Evolutionary conservation across 2,329 filamentous ascomycete genomes (phyloP).

Genomic region (Colletotrichum sublineola): DNA sequence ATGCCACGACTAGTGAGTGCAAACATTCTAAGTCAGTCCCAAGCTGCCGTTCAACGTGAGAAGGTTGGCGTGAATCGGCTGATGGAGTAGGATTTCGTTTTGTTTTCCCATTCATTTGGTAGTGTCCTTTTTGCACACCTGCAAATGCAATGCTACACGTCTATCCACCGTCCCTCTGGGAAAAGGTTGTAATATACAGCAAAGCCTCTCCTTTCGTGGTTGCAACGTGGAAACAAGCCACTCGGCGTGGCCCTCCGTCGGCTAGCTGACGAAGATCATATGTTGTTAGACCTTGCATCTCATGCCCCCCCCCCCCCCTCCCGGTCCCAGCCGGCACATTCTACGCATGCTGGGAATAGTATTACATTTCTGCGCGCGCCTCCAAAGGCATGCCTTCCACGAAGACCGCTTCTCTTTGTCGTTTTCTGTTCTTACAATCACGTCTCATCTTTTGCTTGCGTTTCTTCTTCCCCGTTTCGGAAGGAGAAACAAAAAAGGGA

Average conservation of each 20-base stretch:
- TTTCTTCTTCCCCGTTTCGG: background rate
- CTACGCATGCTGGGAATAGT: conserved; percentile 33
- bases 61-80: background rate
- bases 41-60: background rate
- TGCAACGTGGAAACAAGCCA: conserved; percentile 13
- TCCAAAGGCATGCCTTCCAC: background rate
- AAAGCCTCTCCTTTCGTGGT: conserved; percentile 9
- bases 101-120: conserved; percentile 15
- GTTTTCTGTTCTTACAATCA: conserved; percentile 11
- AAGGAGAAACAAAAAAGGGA: background rate
- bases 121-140: conserved; percentile 18
- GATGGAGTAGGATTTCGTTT: conserved; percentile 30
- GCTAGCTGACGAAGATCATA: conserved; percentile 9
- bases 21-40: background rate
- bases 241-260: conserved; percentile 1
- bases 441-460: conserved; percentile 16
- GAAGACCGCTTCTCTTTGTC: conserved; percentile 7
- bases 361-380: conserved; percentile 33
- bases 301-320: background rate
- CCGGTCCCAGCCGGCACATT: background rate
- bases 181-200: conserved; percentile 37
- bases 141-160: conserved; percentile 30
- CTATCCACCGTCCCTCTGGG: conserved; percentile 16
- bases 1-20: background rate
- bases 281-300: conserved; percentile 12